Percentiles rank a stretch among this genome's conserved stretches.
Evolutionary conservation across 176 grass and related monocot genomes (phyloP).

Genomic region (Oryza nivara): DNA sequence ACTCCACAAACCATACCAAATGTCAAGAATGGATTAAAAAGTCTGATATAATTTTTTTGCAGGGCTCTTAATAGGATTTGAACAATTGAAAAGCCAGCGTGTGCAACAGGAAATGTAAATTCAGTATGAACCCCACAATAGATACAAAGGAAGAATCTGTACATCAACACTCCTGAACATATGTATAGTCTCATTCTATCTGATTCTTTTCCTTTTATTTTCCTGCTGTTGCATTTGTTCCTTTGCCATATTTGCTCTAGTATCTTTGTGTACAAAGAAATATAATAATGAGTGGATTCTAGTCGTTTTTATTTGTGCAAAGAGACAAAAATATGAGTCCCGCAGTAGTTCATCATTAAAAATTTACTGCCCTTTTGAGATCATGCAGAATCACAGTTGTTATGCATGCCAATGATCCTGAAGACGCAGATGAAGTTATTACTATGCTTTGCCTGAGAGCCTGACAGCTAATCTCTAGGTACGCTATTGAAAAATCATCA

Average conservation of each 20-base stretch:
- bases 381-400: neutral
- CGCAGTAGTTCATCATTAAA: neutral
- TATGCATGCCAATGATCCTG: neutral
- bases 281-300: neutral
- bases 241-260: constrained; percentile 17
- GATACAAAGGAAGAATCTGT: too few species aligned
- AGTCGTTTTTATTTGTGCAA: neutral
- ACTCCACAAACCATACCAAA: too few species aligned
- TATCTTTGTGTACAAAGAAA: constrained; percentile 21
- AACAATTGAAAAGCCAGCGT: too few species aligned
- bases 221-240: neutral
- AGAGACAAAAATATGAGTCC: neutral
- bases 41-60: too few species aligned
- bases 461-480: neutral
- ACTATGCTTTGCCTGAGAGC: neutral
- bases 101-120: too few species aligned
- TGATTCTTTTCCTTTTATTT: too few species aligned
- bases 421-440: neutral
- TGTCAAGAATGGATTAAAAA: too few species aligned
- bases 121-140: too few species aligned
- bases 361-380: neutral
- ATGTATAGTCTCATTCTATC: too few species aligned
- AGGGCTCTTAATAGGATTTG: too few species aligned
- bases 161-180: too few species aligned
- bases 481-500: constrained; percentile 17